phyloP scores from a whole-genome alignment of 768 basidiomycete species.

The Mycena leptocephala region DNA sequence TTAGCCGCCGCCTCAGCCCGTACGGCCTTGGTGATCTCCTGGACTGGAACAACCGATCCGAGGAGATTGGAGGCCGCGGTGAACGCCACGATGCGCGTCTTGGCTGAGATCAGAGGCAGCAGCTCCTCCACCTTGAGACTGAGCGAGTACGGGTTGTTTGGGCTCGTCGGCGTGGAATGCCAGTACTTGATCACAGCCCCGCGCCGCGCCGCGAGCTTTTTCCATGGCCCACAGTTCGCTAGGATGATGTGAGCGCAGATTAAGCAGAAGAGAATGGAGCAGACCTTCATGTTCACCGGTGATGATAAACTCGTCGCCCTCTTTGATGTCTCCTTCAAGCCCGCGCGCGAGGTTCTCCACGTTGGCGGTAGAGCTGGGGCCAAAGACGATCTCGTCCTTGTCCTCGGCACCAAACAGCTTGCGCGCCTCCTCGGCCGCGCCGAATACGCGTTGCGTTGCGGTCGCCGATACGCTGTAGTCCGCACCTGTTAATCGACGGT shows the following conservation, averaged over 20 bases:
- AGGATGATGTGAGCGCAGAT: not conserved
- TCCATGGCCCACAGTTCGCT: conserved; percentile 88
- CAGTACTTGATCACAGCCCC: conserved; percentile 74
- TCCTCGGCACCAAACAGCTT: conserved; percentile 78
- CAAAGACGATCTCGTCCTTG: conserved; percentile 77
- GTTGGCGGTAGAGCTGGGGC: conserved; percentile 77
- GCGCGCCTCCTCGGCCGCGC: conserved; percentile 67
- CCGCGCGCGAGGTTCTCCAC: conserved; percentile 80
- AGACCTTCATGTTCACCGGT: conserved; percentile 87
- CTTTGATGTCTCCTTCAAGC: conserved; percentile 67
- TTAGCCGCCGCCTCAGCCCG: conserved; percentile 66
- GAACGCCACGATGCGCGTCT: conserved; percentile 83
- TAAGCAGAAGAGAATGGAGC: conserved; percentile 13
- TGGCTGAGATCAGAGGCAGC: conserved; percentile 72
- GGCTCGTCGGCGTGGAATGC: conserved; percentile 63
- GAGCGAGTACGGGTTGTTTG: conserved; percentile 79
- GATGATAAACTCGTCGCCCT: conserved; percentile 84
- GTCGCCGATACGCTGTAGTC: conserved; percentile 73
- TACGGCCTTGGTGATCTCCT: conserved; percentile 68
- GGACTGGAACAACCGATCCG: conserved; percentile 76
- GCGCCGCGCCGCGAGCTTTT: conserved; percentile 74
- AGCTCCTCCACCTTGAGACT: conserved; percentile 69
- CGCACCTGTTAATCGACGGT: too few relatives aligned
- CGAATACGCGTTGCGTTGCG: conserved; percentile 64
- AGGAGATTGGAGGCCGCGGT: conserved; percentile 85